Conservation (phyloP, 1,139 yeast species). For the Magnusiomyces suaveolens region DNA sequence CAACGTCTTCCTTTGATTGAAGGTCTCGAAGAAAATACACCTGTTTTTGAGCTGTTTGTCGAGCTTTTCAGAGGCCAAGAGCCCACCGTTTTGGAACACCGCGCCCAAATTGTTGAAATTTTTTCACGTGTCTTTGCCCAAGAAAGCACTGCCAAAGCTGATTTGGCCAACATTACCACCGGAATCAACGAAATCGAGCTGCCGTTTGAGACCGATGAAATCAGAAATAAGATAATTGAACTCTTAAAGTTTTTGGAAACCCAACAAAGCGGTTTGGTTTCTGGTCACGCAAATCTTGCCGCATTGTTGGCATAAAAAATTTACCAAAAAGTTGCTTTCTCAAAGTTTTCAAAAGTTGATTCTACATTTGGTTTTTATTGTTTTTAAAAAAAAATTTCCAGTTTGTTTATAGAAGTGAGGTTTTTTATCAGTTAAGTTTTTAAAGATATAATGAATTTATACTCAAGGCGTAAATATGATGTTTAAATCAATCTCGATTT, state of each 20-base stretch:
- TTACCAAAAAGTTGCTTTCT: too few relatives aligned
- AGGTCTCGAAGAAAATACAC: constrained; percentile 87
- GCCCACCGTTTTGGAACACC: constrained; percentile 45
- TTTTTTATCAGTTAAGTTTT: too few relatives aligned
- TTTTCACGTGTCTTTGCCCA: constrained; percentile 64
- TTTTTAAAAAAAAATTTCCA: background rate
- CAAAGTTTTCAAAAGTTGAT: too few relatives aligned
- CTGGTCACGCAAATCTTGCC: constrained; percentile 18
- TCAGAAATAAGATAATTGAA: constrained; percentile 54
- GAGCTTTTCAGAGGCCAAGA: constrained; percentile 59
- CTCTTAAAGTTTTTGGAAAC: constrained; percentile 66
- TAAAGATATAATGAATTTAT: too few relatives aligned
- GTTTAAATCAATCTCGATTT: too few relatives aligned
- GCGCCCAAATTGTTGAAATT: constrained; percentile 56
- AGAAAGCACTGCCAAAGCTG: constrained; percentile 53
- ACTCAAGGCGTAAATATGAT: too few relatives aligned
- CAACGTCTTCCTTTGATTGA: constrained; percentile 76
- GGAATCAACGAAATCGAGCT: constrained; percentile 52
- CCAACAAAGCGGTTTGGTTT: constrained; percentile 43
- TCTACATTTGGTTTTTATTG: background rate
- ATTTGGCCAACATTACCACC: constrained; percentile 43
- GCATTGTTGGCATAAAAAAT: too few relatives aligned
- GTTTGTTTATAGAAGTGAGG: background rate
- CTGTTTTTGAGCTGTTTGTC: constrained; percentile 71
- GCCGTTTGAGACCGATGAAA: constrained; percentile 65